Conservation (phyloP, 2,329 filamentous ascomycete species). For the Sclerotinia minor region DNA sequence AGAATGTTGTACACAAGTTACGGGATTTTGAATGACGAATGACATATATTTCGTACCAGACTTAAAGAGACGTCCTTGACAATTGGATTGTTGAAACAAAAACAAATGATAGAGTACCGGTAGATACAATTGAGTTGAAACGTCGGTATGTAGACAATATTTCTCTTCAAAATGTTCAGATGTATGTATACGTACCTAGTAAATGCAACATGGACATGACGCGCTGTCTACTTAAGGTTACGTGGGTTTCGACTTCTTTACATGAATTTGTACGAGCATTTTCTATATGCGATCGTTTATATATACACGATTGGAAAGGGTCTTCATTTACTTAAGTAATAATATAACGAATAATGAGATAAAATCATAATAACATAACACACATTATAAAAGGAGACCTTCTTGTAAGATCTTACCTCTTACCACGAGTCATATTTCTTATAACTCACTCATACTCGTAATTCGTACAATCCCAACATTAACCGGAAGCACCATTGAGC, state of each 20-base stretch:
- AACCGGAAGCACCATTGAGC: neutral
- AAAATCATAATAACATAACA: neutral
- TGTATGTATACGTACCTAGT: neutral
- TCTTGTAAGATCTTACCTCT: neutral
- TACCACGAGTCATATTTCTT: neutral
- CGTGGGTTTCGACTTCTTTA: neutral
- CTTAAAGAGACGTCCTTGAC: neutral
- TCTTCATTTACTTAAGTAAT: neutral
- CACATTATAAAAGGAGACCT: neutral
- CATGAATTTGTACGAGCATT: neutral
- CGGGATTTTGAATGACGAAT: neutral
- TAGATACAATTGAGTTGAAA: neutral
- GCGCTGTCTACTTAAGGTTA: neutral
- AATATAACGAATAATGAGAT: neutral
- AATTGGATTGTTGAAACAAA: neutral
- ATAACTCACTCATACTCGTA: neutral
- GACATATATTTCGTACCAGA: neutral
- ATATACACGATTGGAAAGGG: neutral
- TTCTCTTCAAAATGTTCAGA: neutral
- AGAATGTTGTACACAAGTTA: conserved; percentile 8
- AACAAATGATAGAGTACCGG: too few relatives aligned
- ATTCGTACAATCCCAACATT: neutral
- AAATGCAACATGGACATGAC: neutral
- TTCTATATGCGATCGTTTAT: neutral
- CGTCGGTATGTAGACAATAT: neutral